A percentile compares a stretch with the other conserved stretches of the same genome.
phyloP scores from a whole-genome alignment of 305 asterid species.

The Rubia peregrina region DNA sequence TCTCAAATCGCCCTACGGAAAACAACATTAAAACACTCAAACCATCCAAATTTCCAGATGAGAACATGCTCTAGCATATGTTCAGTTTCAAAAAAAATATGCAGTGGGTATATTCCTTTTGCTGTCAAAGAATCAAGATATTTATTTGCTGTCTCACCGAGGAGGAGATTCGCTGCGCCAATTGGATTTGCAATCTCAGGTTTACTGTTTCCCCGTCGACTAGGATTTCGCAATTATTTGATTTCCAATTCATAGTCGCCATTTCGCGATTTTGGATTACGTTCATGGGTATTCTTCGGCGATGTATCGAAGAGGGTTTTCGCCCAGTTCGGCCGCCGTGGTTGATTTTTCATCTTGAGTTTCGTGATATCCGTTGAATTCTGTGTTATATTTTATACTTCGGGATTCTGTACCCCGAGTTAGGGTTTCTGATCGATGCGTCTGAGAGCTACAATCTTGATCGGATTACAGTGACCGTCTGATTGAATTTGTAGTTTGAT shows the following conservation, averaged over 20 bases:
- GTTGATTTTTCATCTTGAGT: not conserved
- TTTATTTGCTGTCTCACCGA: not conserved
- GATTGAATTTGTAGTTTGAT: not conserved
- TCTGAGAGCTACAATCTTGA: not conserved
- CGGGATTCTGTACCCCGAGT: not conserved
- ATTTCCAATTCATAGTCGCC: not conserved
- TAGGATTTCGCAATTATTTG: not conserved
- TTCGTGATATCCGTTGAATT: not conserved
- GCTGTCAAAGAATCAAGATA: not conserved
- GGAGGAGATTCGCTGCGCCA: not conserved
- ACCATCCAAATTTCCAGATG: too few relatives aligned
- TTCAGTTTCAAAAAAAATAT: too few relatives aligned
- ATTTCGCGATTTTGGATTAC: not conserved
- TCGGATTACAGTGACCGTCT: not conserved
- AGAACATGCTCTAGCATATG: too few relatives aligned
- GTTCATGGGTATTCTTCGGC: too few relatives aligned
- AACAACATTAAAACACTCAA: not conserved
- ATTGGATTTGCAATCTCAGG: not conserved
- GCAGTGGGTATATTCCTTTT: not conserved
- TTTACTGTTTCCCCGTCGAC: not conserved
- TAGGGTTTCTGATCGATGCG: not conserved
- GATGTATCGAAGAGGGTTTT: not conserved
- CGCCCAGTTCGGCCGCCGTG: not conserved
- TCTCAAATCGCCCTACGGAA: constrained; percentile 50
- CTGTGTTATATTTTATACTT: not conserved